Conservation (phyloP, 352 stramenopile species). For the Phytophthora brassicae region DNA sequence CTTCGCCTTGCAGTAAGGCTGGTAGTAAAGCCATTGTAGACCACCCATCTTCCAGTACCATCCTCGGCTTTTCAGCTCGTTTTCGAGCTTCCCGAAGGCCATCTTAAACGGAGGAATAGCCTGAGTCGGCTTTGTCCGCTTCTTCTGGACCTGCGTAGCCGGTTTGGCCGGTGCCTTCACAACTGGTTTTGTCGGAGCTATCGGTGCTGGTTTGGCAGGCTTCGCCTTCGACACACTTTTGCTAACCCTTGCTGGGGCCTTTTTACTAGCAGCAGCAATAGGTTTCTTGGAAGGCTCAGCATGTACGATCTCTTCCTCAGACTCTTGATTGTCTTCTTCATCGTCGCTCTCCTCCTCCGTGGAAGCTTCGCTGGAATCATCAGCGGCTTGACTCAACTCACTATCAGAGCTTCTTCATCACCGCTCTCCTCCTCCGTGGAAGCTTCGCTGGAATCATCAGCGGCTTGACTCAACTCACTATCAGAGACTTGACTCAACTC, state of each 20-base stretch:
- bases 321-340: conserved; percentile 26
- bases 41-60: conserved; percentile 62
- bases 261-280: background rate
- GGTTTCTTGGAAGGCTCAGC: conserved; percentile 15
- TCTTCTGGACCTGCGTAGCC: conserved; percentile 6
- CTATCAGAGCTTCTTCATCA: conserved; percentile 11
- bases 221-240: conserved; percentile 16
- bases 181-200: background rate
- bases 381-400: no score
- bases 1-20: conserved; percentile 48
- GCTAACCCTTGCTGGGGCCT: background rate
- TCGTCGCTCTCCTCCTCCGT: conserved; percentile 6
- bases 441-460: conserved; percentile 8
- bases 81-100: conserved; percentile 62
- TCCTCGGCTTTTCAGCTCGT: conserved; percentile 48
- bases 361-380: conserved; percentile 8
- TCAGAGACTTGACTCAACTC: conserved; percentile 7
- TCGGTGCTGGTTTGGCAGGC: background rate
- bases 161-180: conserved; percentile 5
- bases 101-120: conserved; percentile 60
- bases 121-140: conserved; percentile 13
- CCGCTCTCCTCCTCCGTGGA: conserved; percentile 6
- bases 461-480: no score
- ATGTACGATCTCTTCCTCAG: conserved; percentile 16
- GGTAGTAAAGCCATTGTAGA: conserved; percentile 58